Evolutionary conservation across 2,329 filamentous ascomycete genomes (phyloP).

Genomic region (Exophiala spinifera): DNA sequence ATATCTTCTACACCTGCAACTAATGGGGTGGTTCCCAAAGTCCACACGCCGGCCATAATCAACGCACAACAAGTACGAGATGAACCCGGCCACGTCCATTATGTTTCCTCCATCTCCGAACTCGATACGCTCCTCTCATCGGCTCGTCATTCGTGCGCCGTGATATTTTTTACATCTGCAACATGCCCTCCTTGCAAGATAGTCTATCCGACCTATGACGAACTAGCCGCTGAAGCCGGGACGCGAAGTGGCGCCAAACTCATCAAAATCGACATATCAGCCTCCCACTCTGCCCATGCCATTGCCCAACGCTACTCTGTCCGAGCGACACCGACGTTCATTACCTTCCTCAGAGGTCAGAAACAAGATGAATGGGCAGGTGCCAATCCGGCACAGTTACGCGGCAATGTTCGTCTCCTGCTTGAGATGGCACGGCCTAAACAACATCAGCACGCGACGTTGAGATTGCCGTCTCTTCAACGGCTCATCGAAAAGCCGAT

Average conservation of each 20-base stretch:
- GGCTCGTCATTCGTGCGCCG: constrained; percentile 66
- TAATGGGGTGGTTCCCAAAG: constrained; percentile 11
- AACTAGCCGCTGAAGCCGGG: constrained; percentile 70
- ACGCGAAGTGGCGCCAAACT: constrained; percentile 51
- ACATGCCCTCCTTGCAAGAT: constrained; percentile 82
- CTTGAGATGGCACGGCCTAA: constrained; percentile 68
- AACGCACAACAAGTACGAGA: constrained; percentile 12
- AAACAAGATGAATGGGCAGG: constrained; percentile 79
- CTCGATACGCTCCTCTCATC: constrained; percentile 59
- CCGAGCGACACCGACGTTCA: constrained; percentile 79
- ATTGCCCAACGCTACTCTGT: constrained; percentile 66
- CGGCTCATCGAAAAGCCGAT: constrained; percentile 65
- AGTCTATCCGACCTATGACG: constrained; percentile 77
- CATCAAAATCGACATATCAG: constrained; percentile 77
- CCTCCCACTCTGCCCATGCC: constrained; percentile 52
- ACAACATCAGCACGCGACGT: constrained; percentile 68
- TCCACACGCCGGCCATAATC: constrained; percentile 15
- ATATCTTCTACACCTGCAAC: not conserved
- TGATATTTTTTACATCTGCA: constrained; percentile 89
- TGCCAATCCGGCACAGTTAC: constrained; percentile 65
- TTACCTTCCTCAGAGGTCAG: constrained; percentile 74
- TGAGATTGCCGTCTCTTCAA: constrained; percentile 69
- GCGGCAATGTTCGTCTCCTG: constrained; percentile 69
- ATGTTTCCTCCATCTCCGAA: constrained; percentile 57
- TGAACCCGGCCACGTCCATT: constrained; percentile 53